Percentiles rank a stretch among this genome's conserved stretches.
Conservation (phyloP, 176 grass and related monocot genomes). For the Aegilops longissima region DNA sequence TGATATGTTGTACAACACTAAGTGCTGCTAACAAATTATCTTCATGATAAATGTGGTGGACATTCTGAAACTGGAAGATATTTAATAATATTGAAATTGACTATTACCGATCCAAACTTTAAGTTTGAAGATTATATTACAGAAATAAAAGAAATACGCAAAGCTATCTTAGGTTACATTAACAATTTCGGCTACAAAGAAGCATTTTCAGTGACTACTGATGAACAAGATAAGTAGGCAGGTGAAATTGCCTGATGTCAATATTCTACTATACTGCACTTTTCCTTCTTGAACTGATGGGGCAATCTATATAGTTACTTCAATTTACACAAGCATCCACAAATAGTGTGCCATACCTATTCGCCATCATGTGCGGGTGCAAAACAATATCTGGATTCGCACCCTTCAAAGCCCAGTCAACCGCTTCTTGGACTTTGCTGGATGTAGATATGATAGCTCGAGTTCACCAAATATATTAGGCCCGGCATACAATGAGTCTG, state of each 20-base stretch:
- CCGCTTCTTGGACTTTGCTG: slow-evolving; percentile 46
- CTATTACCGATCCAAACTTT: neutral
- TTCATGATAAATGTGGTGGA: neutral
- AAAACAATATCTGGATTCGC: slow-evolving; percentile 65
- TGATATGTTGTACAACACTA: neutral
- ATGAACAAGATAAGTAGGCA: neutral
- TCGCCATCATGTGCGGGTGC: slow-evolving; percentile 86
- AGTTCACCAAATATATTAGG: slow-evolving; percentile 92
- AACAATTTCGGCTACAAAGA: neutral
- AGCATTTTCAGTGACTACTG: neutral
- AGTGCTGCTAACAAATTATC: neutral
- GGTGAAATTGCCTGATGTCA: neutral
- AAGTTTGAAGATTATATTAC: neutral
- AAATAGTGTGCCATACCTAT: slow-evolving; percentile 52
- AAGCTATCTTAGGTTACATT: neutral
- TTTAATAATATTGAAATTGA: neutral
- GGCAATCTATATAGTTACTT: neutral
- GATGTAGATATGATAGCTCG: slow-evolving; percentile 65
- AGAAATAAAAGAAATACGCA: neutral
- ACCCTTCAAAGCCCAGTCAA: slow-evolving; percentile 68
- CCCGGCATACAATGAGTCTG: slow-evolving; percentile 35
- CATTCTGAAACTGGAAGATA: neutral
- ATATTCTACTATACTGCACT: neutral
- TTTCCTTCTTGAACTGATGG: neutral
- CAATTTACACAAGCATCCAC: neutral